Evolutionary conservation across 306 rosid genomes (phyloP).

Genomic region (Cucurbita argyrosperma): DNA sequence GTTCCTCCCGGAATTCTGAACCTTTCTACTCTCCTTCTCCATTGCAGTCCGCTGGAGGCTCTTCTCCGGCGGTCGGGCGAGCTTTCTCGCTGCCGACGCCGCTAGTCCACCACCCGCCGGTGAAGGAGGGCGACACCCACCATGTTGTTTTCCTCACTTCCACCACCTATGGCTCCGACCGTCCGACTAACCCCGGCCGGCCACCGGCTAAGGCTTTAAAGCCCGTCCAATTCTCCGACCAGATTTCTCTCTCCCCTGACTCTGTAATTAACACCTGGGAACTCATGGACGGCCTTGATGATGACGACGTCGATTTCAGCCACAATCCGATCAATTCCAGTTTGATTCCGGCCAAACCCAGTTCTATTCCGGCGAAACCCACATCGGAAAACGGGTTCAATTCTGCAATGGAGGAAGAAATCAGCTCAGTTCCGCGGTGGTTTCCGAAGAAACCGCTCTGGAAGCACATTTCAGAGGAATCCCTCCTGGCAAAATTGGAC

Average conservation of each 20-base stretch:
- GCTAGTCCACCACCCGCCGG: constrained; percentile 71
- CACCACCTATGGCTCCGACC: constrained; percentile 77
- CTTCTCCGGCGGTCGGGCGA: constrained; percentile 18
- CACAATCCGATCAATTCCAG: background rate
- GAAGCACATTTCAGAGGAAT: constrained; percentile 73
- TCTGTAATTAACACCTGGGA: constrained; percentile 95
- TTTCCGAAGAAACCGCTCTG: constrained; percentile 49
- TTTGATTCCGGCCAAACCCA: constrained; percentile 11
- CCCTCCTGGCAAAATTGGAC: constrained; percentile 54
- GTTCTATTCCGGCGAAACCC: constrained; percentile 2
- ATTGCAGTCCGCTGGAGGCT: background rate
- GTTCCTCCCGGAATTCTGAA: constrained; percentile 16
- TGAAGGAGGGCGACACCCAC: constrained; percentile 64
- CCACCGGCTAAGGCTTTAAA: background rate
- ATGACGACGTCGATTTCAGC: constrained; percentile 18
- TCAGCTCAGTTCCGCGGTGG: constrained; percentile 3
- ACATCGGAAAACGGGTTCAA: constrained; percentile 9
- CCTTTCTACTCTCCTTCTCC: constrained; percentile 6
- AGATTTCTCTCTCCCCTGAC: constrained; percentile 48
- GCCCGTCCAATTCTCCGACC: constrained; percentile 2
- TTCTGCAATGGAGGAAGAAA: background rate
- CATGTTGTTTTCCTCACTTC: constrained; percentile 84
- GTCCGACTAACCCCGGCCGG: constrained; percentile 7
- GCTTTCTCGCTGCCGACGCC: constrained; percentile 47
- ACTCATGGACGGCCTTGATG: constrained; percentile 57